Percentiles rank a stretch among this genome's conserved stretches.
Conservation (phyloP, 805 yeast genomes). For the Nakazawaea peltata region DNA sequence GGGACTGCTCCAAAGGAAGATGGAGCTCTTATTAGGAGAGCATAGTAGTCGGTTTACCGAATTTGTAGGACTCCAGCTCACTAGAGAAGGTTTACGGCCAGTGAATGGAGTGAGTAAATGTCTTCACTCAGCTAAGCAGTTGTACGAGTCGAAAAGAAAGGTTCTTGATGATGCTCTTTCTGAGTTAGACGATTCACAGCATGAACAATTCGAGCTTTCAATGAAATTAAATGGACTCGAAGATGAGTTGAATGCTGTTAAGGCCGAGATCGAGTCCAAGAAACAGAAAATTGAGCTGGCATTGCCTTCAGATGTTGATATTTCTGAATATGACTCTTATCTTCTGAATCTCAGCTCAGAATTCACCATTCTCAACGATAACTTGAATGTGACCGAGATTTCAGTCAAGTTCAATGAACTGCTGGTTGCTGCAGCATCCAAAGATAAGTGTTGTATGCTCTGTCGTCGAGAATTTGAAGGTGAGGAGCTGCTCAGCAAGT, state of each 20-base stretch:
- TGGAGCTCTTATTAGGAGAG: too few species aligned
- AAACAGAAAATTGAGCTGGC: background rate
- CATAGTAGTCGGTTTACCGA: too few species aligned
- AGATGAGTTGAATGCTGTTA: background rate
- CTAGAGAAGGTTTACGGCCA: too few species aligned
- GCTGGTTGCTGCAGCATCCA: conserved; percentile 58
- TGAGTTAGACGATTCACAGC: background rate
- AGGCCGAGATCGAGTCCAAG: background rate
- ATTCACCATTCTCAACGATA: conserved; percentile 51
- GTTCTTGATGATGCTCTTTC: too few species aligned
- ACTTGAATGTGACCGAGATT: conserved; percentile 60
- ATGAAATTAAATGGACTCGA: background rate
- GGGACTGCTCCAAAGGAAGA: too few species aligned
- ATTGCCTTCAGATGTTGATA: conserved; percentile 30
- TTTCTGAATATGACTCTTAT: conserved; percentile 42
- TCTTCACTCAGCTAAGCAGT: too few species aligned
- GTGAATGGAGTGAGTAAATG: too few species aligned
- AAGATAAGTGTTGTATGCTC: conserved; percentile 53
- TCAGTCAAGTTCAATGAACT: conserved; percentile 61
- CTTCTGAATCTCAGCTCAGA: conserved; percentile 54
- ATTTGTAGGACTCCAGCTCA: too few species aligned
- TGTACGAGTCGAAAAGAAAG: too few species aligned
- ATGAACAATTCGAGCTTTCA: background rate
- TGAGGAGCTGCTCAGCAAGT: conserved; percentile 17
- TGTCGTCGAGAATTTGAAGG: conserved; percentile 65